A percentile compares a stretch with the other conserved stretches of the same genome.
These are phyloP conservation scores for Fusarium sp. DNA, from an alignment of 2,329 filamentous ascomycete species.

Conservation along the genomic window DNA sequence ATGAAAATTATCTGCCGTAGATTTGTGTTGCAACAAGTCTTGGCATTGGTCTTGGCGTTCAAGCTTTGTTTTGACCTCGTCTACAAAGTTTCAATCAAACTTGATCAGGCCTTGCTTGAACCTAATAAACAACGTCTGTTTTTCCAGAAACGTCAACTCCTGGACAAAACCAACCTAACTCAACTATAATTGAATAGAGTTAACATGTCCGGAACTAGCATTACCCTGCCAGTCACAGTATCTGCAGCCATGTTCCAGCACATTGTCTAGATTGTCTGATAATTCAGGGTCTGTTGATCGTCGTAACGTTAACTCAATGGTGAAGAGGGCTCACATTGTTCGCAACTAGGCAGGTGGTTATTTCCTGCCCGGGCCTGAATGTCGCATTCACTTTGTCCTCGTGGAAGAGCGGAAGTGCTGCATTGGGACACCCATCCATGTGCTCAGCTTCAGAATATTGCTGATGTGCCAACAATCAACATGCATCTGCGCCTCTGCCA, in stretches of 20 bases:
- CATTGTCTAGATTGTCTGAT: not conserved
- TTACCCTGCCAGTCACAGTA: not conserved
- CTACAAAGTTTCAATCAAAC: slow-evolving; percentile 16
- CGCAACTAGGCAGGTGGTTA: not conserved
- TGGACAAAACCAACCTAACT: not conserved
- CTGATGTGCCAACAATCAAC: not conserved
- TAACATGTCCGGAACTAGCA: not conserved
- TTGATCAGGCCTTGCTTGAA: not conserved
- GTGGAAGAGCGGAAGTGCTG: not conserved
- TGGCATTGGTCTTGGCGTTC: slow-evolving; percentile 39
- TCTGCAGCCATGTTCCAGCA: not conserved
- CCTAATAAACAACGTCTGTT: not conserved
- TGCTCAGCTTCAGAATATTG: not conserved
- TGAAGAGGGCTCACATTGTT: not conserved
- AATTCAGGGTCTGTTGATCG: not conserved
- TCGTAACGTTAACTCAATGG: not conserved
- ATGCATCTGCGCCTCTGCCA: not conserved
- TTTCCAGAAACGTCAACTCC: not conserved
- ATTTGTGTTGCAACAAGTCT: slow-evolving; percentile 23
- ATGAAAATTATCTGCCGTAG: slow-evolving; percentile 7
- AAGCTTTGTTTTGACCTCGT: slow-evolving; percentile 41
- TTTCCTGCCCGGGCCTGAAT: not conserved
- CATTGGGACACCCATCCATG: not conserved
- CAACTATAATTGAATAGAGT: not conserved
- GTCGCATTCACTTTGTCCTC: not conserved